Evolutionary conservation across 139 green algal species (phyloP).

Genomic region (Yamagishiella unicocca): DNA sequence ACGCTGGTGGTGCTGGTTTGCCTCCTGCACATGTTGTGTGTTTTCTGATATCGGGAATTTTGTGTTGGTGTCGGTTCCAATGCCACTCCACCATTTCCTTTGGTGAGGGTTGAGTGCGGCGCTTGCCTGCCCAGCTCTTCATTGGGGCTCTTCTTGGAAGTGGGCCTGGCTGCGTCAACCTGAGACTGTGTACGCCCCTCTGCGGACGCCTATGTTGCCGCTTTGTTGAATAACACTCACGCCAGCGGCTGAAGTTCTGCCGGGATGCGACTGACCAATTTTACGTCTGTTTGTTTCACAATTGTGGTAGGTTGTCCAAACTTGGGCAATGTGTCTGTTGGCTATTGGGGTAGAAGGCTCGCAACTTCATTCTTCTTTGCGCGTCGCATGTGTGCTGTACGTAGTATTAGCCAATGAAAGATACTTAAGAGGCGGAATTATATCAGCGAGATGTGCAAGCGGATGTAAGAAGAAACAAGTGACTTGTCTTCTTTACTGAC

Average conservation of each 20-base stretch:
- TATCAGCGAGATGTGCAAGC: no score
- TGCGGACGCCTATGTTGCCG: conserved; percentile 5
- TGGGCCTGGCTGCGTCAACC: conserved; percentile 5
- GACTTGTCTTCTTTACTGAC: no score
- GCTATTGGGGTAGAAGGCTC: no score
- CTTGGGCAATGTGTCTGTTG: no score
- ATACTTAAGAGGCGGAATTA: no score
- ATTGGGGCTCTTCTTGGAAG: conserved; percentile 1
- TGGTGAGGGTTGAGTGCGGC: not conserved
- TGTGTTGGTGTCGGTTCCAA: conserved; percentile 24
- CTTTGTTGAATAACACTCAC: not conserved
- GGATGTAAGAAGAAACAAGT: no score
- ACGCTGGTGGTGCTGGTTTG: conserved; percentile 35
- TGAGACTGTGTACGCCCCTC: conserved; percentile 9
- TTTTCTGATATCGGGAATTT: not conserved
- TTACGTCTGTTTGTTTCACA: not conserved
- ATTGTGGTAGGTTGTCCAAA: not conserved
- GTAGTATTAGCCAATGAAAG: no score
- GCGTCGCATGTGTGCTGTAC: no score
- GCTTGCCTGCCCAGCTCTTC: conserved; percentile 15
- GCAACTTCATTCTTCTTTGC: no score
- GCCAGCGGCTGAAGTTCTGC: conserved; percentile 3
- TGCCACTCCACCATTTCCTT: conserved; percentile 5
- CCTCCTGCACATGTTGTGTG: not conserved
- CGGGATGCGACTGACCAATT: conserved; percentile 8